phyloP scores from a whole-genome alignment of 2,329 filamentous ascomycete species.

The Mycogone perniciosa region DNA sequence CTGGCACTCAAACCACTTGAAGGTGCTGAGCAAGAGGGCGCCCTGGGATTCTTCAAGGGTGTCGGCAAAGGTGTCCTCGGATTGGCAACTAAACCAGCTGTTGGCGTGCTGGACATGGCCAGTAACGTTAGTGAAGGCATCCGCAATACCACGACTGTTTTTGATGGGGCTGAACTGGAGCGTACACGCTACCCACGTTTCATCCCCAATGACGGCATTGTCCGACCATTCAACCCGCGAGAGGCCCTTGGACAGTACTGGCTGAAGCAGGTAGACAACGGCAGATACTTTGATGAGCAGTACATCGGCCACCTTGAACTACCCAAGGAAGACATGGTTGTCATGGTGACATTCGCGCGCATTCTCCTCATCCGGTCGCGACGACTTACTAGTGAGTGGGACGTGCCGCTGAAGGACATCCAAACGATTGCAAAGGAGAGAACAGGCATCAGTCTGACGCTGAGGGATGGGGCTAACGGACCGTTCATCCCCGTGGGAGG shows the following conservation, averaged over 20 bases:
- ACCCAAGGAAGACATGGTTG: slow-evolving; percentile 77
- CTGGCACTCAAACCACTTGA: slow-evolving; percentile 90
- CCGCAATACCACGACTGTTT: slow-evolving; percentile 96
- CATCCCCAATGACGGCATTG: slow-evolving; percentile 86
- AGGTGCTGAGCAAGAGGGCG: slow-evolving; percentile 91
- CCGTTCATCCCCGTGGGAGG: slow-evolving; percentile 94
- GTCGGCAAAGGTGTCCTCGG: slow-evolving; percentile 92
- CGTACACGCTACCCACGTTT: slow-evolving; percentile 90
- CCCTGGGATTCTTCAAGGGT: slow-evolving; percentile 92
- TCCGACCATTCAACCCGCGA: slow-evolving; percentile 87
- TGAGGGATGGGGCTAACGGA: slow-evolving; percentile 87
- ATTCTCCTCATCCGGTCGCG: slow-evolving; percentile 88
- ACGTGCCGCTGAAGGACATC: slow-evolving; percentile 89
- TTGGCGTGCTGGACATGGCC: slow-evolving; percentile 93
- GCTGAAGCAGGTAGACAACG: slow-evolving; percentile 97
- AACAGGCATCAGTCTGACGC: slow-evolving; percentile 81
- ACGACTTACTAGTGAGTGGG: slow-evolving; percentile 86
- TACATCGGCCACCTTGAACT: slow-evolving; percentile 97
- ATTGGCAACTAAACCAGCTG: slow-evolving; percentile 92
- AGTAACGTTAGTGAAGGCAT: slow-evolving; percentile 97
- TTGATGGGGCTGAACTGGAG: slow-evolving; percentile 89
- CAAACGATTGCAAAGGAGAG: slow-evolving; percentile 97
- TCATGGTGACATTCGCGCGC: slow-evolving; percentile 79
- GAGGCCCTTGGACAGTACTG: slow-evolving; percentile 96
- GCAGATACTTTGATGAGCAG: slow-evolving; percentile 94